These are phyloP conservation scores for Carex cristatella DNA, from an alignment of 176 grass and related monocot species.

Conservation along the genomic window DNA sequence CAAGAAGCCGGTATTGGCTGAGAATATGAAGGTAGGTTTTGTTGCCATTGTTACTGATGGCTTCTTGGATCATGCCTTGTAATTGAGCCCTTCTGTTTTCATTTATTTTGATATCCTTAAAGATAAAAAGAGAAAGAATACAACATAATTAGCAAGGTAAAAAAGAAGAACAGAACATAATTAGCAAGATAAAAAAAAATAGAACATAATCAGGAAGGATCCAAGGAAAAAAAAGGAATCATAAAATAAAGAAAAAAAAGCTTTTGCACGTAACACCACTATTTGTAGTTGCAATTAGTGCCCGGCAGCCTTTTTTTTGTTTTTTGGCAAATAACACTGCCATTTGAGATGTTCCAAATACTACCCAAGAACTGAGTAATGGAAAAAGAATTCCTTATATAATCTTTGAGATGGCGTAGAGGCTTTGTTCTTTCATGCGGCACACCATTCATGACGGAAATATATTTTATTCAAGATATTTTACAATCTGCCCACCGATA, in stretches of 20 bases:
- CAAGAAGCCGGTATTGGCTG: slow-evolving; percentile 96
- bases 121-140: background rate
- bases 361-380: background rate
- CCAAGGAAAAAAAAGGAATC: background rate
- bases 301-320: background rate
- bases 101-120: slow-evolving; percentile 87
- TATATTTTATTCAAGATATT: background rate
- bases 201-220: slow-evolving; percentile 24
- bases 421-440: too few species aligned
- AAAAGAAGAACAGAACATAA: background rate
- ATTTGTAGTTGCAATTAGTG: background rate
- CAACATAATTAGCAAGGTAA: slow-evolving; percentile 16
- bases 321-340: background rate
- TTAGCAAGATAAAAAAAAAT: slow-evolving; percentile 3
- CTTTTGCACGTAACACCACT: background rate
- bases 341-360: background rate
- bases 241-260: background rate
- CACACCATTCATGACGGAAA: background rate
- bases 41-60: slow-evolving; percentile 87
- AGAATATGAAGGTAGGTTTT: slow-evolving; percentile 94
- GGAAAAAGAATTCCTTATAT: too few species aligned
- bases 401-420: too few species aligned
- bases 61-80: slow-evolving; percentile 95
- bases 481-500: background rate
- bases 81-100: slow-evolving; percentile 63